Evolutionary conservation across 75 land plant genomes (phyloP).

Genomic region (Adiantum capillusveneris): DNA sequence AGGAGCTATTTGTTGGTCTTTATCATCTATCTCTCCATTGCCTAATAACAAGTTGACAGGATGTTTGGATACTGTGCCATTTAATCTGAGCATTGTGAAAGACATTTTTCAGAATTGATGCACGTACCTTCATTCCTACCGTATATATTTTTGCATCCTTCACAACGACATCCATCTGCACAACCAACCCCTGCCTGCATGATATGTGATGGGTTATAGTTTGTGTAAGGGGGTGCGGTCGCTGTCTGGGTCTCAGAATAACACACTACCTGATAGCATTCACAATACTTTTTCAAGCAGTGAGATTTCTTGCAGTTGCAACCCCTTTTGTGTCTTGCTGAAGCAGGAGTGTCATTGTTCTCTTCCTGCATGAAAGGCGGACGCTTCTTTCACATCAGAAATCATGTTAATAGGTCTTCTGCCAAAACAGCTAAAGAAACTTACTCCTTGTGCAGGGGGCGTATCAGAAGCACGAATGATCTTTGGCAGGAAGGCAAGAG

Average conservation of each 20-base stretch:
- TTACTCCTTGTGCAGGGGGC: slow-evolving; percentile 10
- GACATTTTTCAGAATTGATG: no score
- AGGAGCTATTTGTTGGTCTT: slow-evolving; percentile 15
- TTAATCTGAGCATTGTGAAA: no score
- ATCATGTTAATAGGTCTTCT: no score
- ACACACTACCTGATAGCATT: slow-evolving; percentile 33
- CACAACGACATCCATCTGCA: slow-evolving; percentile 38
- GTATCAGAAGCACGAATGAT: slow-evolving; percentile 24
- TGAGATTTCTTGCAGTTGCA: slow-evolving; percentile 41
- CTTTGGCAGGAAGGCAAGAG: slow-evolving; percentile 37
- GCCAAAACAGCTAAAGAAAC: no score
- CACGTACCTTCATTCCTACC: slow-evolving; percentile 19
- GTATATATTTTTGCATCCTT: slow-evolving; percentile 35
- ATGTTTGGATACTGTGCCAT: no score
- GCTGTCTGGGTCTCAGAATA: no score
- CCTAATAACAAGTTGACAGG: no score
- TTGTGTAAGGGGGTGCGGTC: no score
- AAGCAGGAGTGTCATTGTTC: slow-evolving; percentile 21
- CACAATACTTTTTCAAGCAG: slow-evolving; percentile 38
- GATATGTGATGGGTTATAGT: no score
- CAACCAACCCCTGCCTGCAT: slow-evolving; percentile 40
- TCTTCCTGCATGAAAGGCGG: slow-evolving; percentile 21
- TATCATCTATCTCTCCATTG: slow-evolving; percentile 5
- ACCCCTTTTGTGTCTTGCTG: slow-evolving; percentile 38
- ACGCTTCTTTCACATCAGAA: no score